Evolutionary conservation across 2,329 filamentous ascomycete species (phyloP), one percentile per base, ranked within the genome.

Genomic region (Hymenoscyphus scutula): DNA sequence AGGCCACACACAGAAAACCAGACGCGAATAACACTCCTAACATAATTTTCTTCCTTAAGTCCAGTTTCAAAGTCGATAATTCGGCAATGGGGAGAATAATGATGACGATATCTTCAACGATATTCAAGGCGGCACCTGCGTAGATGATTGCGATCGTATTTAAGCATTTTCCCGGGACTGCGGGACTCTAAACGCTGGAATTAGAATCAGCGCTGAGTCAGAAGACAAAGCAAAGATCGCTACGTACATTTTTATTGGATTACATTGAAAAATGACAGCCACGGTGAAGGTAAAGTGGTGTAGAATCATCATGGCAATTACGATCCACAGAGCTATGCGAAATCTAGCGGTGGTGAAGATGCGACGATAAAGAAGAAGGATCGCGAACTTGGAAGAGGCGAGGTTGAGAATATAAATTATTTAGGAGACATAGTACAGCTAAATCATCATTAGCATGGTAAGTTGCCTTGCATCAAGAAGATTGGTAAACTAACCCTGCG

Each of bases 1-100:
- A 8, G 17, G 3, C 25, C 1, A 84, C 82, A 32, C 85, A 86
- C 70, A 90, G 89, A 48, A 85, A 80, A 65, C 87, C 87, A 61
- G 88, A 84, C 65, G 84, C 83, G 72, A 90, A 90, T 1, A 87
- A 88, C 55, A 89, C 75, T 53, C 87, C 79, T 19, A 90, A 73
- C 27, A 88, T 88, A 25, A 84, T 79, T 74, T 89, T 89, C 68
- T 89, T 87, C 65, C 85, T 88, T 63, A 74, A 78, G 1, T 86
- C 85, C 15, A 90, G 75, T 29, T 83, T 82, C 80, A 90, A 84
- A 48, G 80, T 78, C 3, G 84, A 84, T 60, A 89, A 73, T 45
- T 88, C 84, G 2, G 85, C 85, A 76, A 89, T 84, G 0, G 86
- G 87, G 13, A 89, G 77, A 53, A 88, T 82, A n/a, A 90, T 77